Percentiles rank a stretch among this genome's conserved stretches.
phyloP scores from a whole-genome alignment of 208 protist species.

The Phytomonas sp. region DNA sequence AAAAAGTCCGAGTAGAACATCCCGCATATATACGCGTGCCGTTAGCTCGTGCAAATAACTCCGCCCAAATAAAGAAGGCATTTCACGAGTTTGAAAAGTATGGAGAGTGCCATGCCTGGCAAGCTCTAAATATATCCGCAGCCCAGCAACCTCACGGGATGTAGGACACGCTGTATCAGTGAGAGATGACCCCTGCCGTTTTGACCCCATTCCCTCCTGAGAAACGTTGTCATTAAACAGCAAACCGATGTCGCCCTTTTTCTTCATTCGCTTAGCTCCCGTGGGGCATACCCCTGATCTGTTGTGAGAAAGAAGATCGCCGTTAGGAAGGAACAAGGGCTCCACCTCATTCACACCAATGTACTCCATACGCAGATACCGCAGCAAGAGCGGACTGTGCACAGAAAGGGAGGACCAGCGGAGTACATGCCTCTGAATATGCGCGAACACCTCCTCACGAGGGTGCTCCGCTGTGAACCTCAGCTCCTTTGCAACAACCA shows the following conservation, averaged over 20 bases:
- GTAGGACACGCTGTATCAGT: too few species aligned
- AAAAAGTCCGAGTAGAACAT: constrained; percentile 73
- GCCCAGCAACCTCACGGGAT: not conserved
- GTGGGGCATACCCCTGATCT: too few species aligned
- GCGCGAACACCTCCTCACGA: constrained; percentile 17
- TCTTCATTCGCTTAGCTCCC: too few species aligned
- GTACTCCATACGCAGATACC: constrained; percentile 48
- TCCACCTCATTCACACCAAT: constrained; percentile 15
- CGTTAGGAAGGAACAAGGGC: too few species aligned
- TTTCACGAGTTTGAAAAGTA: constrained; percentile 33
- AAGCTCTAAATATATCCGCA: constrained; percentile 71
- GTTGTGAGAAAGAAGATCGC: too few species aligned
- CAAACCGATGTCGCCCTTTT: too few species aligned
- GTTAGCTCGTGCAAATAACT: constrained; percentile 66
- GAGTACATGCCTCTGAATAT: constrained; percentile 31
- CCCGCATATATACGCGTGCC: constrained; percentile 54
- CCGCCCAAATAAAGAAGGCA: constrained; percentile 37
- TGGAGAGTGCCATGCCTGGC: constrained; percentile 52
- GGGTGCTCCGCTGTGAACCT: too few species aligned
- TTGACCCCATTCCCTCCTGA: too few species aligned
- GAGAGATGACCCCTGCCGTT: too few species aligned
- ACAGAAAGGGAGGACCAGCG: constrained; percentile 34
- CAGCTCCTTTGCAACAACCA: too few species aligned
- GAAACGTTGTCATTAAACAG: too few species aligned
- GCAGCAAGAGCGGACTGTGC: constrained; percentile 37